Base-by-base conservation (phyloP, 2,329 filamentous ascomycete species). In the Dothideomycetidae sp. region DNA sequence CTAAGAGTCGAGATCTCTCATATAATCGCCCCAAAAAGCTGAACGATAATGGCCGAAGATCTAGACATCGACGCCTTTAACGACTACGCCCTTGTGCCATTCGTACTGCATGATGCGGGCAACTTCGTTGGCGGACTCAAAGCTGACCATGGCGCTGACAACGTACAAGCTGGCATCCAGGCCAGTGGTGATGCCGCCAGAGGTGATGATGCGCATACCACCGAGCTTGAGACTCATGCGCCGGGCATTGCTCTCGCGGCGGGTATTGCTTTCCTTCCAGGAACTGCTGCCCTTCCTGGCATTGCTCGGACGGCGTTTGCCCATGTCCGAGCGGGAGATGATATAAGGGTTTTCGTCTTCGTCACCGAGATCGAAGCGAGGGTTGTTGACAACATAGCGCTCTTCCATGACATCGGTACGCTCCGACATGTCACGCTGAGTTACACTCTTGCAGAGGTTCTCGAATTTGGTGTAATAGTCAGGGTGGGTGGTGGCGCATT, bases 341-440 rank as follows among this genome's bases (percentile, higher is more conserved):
- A 90, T 77, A 61, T 88, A 88, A 19, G 81, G 81, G 59, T 83
- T 88, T 59, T 85, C 78, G 44, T 86, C 80, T 53, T 86, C 75
- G 43, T 79, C 78, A 48, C 68, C 70, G 30, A 90, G 66, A 50
- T 90, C 82, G 57, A 88, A 92, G 49, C 83, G 79, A 42, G 85
- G 76, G 61, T 92, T 90, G 68, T 92, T 92, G 57, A 92, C 83
- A 13, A 92, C 82, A 55, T 90, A 92, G 53, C 82, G 72, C 53
- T 82, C 78, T 53, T 90, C 81, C 52, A 88, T 71, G 45, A 90
- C 79, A 53, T 90, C 81, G 50, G 81, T 84, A 53, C 81, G 77
- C 63, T 85, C 78, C 40, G 74, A 71, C 47, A 80, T 66, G 56
- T 81, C 75, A 45, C 75, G 68, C 41, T 73, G 72, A 31, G 79